Evolutionary conservation across 192 early-diverging fungal genomes (phyloP), one percentile per base, ranked within the genome.

Genomic region (Chytriomyces hyalinus): DNA sequence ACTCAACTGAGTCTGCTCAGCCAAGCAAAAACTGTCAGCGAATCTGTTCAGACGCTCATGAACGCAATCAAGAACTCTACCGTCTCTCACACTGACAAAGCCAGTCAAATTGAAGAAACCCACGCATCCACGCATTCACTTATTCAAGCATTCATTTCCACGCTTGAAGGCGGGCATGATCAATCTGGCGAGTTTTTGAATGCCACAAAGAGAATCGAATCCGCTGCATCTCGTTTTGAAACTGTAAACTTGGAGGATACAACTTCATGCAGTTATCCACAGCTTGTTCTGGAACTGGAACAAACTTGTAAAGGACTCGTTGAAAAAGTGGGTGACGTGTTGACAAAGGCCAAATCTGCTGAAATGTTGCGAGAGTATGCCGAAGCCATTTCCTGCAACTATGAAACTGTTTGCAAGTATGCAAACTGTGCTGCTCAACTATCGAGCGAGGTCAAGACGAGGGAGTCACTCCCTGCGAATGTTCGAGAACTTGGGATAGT

Each of bases 141-240:
- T n/a, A 75, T 87, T 9, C 68, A 44, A 6, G 84, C 87, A 49
- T 64, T 88, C n/a, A 76, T 86, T 13, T 74, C 81, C 0, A 73
- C 81, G 15, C 49, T 88, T 15, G 87, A 88, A 81, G 86, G 82
- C 28, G 84, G 83, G 5, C 76, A 80, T 44, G 86, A 84, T 53
- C 81, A 87, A 47, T 77, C 82, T 15, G 85, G 83, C n/a, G 86
- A 87, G 70, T 87, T 84, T 46, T 48, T 63, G 1, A 87, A 84
- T 50, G 83, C 82, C 10, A 49, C 80, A 6, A n/a, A n/a, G 11
- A 57, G 51, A 57, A 57, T 57, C n/a, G 11, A 57, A 15, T 81
- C 87, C 61, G 20, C 8, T 11, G 87, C 87, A 22, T 83, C 87
- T 53, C 57, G 36, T 5, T 22, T 70, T 6, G 65, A 8, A 20